Evolutionary conservation across 2,329 filamentous ascomycete genomes (phyloP), one percentile per base, ranked within the genome.

Genomic region (Colletotrichum cereale): DNA sequence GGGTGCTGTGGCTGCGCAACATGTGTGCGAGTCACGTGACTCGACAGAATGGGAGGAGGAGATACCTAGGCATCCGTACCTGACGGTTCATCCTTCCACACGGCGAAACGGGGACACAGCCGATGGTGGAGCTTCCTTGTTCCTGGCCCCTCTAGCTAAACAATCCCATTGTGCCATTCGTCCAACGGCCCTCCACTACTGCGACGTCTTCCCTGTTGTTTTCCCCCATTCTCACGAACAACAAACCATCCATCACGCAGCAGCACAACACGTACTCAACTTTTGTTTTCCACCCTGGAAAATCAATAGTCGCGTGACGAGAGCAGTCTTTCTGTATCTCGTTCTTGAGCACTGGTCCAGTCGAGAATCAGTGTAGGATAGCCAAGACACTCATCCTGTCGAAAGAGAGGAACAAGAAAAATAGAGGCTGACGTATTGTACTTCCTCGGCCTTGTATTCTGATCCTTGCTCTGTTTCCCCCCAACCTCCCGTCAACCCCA

Each of bases 401-500:
- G 11, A 26, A 44, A 42, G 16, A 50, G 26, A 62, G 48, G 44
- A 18, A 3, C 6, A 38, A 36, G 18, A 29, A 18, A 62, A 18
- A 18, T 10, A n/a, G 7, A 24, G 5, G 31, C 42, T 62, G 42
- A 38, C 29, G 47, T 52, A 40, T 53, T 24, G 47, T 52, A 40
- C 42, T 24, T 52, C 18, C 34, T 66, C 34, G 31, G 34, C 47
- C n/a, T 36, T n/a, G 44, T 34, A 26, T 62, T n/a, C 67, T 57
- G 31, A 63, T 63, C 61, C 61, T 63, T 63, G 61, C 29, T 63
- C 36, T 40, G 36, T 38, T 36, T 40, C 38, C 38, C 69, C 58
- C 69, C 53, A 69, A 47, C 65, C 65, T 68, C 65, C 21, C 52
- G 38, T 58, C 44, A 55, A 71, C 44, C 29, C 47, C 53, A 72